Evolutionary conservation across 1,284 basidiomycete species (phyloP), one percentile per base, ranked within the genome.

Genomic region (Kalmanozyma brasiliensis): DNA sequence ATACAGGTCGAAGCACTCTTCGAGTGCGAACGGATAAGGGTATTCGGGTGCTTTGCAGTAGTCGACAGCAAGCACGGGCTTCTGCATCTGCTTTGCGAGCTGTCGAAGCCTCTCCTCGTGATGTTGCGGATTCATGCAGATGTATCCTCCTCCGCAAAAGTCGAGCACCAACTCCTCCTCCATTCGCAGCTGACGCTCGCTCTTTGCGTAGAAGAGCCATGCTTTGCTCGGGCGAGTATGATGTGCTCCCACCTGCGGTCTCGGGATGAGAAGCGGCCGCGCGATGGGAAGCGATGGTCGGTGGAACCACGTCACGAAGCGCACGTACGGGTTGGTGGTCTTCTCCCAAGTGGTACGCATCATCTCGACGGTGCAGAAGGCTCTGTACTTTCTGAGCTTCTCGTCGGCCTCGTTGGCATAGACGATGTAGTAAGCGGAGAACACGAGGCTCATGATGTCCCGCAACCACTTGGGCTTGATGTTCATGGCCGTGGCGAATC

Each of bases 331-430:
- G 83, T 98, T 96, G 9, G 87, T 87, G 0, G 93, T 92, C 86
- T 98, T 98, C 83, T 97, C 93, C 95, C 95, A 98, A 8, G 93
- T 97, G 10, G 87, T 86, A 9, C 95, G 88, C 35, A 98, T 87
- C 90, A 98, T 94, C 83, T 98, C 94, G 24, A 98, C 89, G 0
- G 94, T 97, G 55, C 93, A 94, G 1, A 95, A 88, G 22, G 94
- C 93, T 72, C 95, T 86, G 81, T 91, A 96, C 64, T 89, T 88
- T 58, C 94, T 89, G 44, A 98, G 86, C 93, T 97, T 81, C 52
- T 81, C 79, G 73, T 98, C 95, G 0, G 90, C 95, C 80, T 95
- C 92, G 73, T 90, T 90, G 20, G 94, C 91, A 79, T 91, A 97
- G 22, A 96, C 82, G n/a, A 97, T 89, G 82, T 98, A 98, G 85